phyloP scores from a whole-genome alignment of 371 early-diverging fungal species.

The Parasitella parasitica region DNA sequence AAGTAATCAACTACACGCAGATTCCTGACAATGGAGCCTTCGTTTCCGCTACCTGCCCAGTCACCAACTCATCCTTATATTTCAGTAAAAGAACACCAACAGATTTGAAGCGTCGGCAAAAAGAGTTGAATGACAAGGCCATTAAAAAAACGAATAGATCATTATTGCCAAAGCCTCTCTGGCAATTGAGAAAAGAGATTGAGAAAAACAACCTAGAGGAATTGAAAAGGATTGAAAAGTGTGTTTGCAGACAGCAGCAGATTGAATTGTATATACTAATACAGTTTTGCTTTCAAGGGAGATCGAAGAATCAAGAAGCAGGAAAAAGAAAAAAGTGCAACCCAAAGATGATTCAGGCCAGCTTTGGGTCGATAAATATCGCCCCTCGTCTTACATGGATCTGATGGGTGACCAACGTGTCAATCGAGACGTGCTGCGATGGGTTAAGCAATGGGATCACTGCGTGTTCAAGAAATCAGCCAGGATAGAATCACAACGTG shows the following conservation, averaged over 20 bases:
- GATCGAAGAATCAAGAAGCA: slow-evolving; percentile 34
- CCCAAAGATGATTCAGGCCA: slow-evolving; percentile 12
- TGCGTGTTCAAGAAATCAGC: slow-evolving; percentile 80
- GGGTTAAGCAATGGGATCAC: slow-evolving; percentile 96
- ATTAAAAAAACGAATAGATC: background rate
- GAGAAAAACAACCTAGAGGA: slow-evolving; percentile 7
- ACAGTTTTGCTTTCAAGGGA: slow-evolving; percentile 44
- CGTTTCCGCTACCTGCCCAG: slow-evolving; percentile 27
- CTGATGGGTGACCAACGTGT: slow-evolving; percentile 90
- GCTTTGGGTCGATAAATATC: slow-evolving; percentile 94
- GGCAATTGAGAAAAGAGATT: slow-evolving; percentile 29
- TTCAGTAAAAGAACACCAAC: slow-evolving; percentile 36
- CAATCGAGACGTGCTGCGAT: slow-evolving; percentile 84
- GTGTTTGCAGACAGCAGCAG: background rate
- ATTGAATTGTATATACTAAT: no score
- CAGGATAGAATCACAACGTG: slow-evolving; percentile 30
- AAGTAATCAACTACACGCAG: slow-evolving; percentile 9
- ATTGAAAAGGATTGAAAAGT: slow-evolving; percentile 22
- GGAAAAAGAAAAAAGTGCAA: slow-evolving; percentile 29
- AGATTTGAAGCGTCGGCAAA: slow-evolving; percentile 9
- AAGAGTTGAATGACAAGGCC: slow-evolving; percentile 1
- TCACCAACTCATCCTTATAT: slow-evolving; percentile 48
- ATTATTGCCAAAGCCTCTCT: slow-evolving; percentile 33
- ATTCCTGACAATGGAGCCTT: slow-evolving; percentile 22
- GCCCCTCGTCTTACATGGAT: slow-evolving; percentile 82